These are phyloP conservation scores for Lophiotrema nucula DNA, from an alignment of 495 filamentous ascomycete species.

Conservation along the genomic window DNA sequence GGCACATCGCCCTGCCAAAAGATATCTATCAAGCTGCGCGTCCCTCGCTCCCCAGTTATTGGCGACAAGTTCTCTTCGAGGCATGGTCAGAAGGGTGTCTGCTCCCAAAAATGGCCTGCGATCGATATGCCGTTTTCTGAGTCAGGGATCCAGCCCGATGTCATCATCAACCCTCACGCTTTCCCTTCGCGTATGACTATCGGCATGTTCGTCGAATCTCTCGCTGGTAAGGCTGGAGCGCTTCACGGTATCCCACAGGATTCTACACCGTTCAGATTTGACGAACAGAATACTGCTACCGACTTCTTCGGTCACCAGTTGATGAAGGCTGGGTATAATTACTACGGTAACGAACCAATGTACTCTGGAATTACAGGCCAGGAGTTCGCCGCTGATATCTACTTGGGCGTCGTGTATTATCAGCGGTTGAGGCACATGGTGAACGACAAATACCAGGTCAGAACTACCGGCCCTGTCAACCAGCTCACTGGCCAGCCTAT, in stretches of 20 bases:
- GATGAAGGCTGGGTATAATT: slow-evolving; percentile 92
- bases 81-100: slow-evolving; percentile 97
- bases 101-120: slow-evolving; percentile 92
- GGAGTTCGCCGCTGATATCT: slow-evolving; percentile 93
- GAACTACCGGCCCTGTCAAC: slow-evolving; percentile 89
- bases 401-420: slow-evolving; percentile 95
- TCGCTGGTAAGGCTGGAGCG: slow-evolving; percentile 91
- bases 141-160: slow-evolving; percentile 91
- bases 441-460: slow-evolving; percentile 98
- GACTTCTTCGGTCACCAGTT: slow-evolving; percentile 97
- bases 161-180: slow-evolving; percentile 99
- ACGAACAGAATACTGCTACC: slow-evolving; percentile 84
- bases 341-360: slow-evolving; percentile 96
- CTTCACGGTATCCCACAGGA: slow-evolving; percentile 94
- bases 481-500: slow-evolving; percentile 90
- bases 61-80: slow-evolving; percentile 98
- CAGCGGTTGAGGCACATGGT: slow-evolving; percentile 98
- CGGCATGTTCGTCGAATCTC: slow-evolving; percentile 97
- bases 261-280: slow-evolving; percentile 89
- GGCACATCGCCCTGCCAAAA: slow-evolving; percentile 80
- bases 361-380: slow-evolving; percentile 94
- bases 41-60: slow-evolving; percentile 87
- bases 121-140: slow-evolving; percentile 97
- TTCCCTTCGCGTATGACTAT: slow-evolving; percentile 99
- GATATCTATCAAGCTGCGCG: slow-evolving; percentile 85